Percentiles rank a stretch among this genome's conserved stretches.
phyloP scores from a whole-genome alignment of 805 yeast species.

The Saccharomycopsis sp. region DNA sequence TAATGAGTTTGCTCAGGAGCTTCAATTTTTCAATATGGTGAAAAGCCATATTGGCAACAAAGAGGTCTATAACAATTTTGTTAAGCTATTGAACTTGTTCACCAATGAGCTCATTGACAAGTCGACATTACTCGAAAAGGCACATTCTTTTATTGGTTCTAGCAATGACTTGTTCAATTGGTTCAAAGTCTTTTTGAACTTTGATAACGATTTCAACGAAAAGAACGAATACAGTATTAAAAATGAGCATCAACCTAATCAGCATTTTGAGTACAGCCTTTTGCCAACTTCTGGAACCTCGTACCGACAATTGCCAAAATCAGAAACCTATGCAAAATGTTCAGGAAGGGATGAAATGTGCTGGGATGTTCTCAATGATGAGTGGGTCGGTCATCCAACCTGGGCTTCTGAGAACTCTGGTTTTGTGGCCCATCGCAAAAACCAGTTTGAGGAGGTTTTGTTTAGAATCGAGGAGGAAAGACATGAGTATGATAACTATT shows the following conservation, averaged over 20 bases:
- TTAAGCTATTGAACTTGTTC: slow-evolving; percentile 77
- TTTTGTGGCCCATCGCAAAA: slow-evolving; percentile 95
- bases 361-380: slow-evolving; percentile 97
- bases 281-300: slow-evolving; percentile 14
- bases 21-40: slow-evolving; percentile 84
- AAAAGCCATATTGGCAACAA: slow-evolving; percentile 83
- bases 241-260: slow-evolving; percentile 1
- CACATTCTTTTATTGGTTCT: slow-evolving; percentile 76
- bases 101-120: slow-evolving; percentile 88
- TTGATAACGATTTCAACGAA: slow-evolving; percentile 31
- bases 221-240: background rate
- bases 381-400: slow-evolving; percentile 99
- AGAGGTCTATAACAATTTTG: slow-evolving; percentile 84
- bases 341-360: slow-evolving; percentile 98
- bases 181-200: slow-evolving; percentile 91
- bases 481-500: slow-evolving; percentile 91
- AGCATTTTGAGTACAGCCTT: slow-evolving; percentile 10
- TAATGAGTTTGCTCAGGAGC: slow-evolving; percentile 66
- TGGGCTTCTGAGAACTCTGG: slow-evolving; percentile 99
- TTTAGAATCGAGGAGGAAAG: slow-evolving; percentile 96
- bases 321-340: slow-evolving; percentile 94
- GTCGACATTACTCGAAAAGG: slow-evolving; percentile 70
- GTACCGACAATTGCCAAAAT: slow-evolving; percentile 50
- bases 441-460: slow-evolving; percentile 92
- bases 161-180: slow-evolving; percentile 74